Conservation (phyloP, 2,329 filamentous ascomycete genomes). For the Ramichloridium luteum region DNA sequence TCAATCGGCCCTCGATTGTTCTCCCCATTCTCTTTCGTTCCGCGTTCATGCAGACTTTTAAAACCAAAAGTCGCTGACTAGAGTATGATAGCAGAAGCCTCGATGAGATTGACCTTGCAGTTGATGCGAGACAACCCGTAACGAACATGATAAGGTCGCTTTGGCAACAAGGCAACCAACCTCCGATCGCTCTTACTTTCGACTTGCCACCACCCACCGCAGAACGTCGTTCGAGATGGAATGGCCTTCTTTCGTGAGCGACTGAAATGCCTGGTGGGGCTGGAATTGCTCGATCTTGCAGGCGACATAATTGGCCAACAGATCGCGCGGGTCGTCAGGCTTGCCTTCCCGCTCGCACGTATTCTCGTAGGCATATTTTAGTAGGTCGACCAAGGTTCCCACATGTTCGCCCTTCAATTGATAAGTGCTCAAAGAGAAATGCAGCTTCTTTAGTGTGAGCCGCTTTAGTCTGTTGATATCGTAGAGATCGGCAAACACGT, state of each 20-base stretch:
- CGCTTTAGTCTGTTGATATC: constrained; percentile 2
- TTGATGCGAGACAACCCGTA: too few species aligned
- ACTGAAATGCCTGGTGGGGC: background rate
- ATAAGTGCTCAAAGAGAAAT: constrained; percentile 3
- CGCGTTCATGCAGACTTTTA: too few species aligned
- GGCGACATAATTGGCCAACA: constrained; percentile 5
- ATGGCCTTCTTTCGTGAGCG: background rate
- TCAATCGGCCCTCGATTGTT: too few species aligned
- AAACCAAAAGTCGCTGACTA: too few species aligned
- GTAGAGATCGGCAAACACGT: constrained; percentile 6
- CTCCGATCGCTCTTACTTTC: too few species aligned
- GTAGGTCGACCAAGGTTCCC: constrained; percentile 1
- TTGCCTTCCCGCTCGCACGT: background rate
- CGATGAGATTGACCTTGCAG: too few species aligned
- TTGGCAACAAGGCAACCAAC: too few species aligned
- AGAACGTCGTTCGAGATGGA: too few species aligned
- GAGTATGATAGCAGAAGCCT: too few species aligned
- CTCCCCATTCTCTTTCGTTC: too few species aligned
- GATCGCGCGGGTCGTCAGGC: background rate
- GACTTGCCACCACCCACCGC: too few species aligned
- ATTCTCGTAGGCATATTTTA: constrained; percentile 4
- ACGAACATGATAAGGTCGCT: too few species aligned
- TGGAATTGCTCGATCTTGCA: constrained; percentile 5
- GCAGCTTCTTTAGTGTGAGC: constrained; percentile 4
- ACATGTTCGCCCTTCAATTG: background rate